Evolutionary conservation across 257 asterid species (phyloP), one percentile per base, ranked within the genome.

Genomic region (Solanum sejunctum): DNA sequence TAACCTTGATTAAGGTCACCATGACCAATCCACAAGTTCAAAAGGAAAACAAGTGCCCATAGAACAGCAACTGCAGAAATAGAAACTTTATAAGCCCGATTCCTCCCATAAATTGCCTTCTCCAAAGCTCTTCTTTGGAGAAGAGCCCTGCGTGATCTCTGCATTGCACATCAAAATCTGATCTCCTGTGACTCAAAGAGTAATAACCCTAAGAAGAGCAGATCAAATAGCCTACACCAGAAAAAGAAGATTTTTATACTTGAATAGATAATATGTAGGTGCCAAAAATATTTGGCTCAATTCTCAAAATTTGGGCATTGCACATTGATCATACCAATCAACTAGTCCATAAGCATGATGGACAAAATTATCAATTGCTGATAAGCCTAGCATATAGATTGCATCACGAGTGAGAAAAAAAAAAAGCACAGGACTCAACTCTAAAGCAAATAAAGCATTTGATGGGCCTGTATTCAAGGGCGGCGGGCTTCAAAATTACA

Each of bases 61-160:
- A 94, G 87, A 87, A 93, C 84, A 81, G 91, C 63, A 78, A 89
- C 91, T 47, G 88, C 85, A 78, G 97, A 92, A 85, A 97, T 88
- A 54, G 99, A 94, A 81, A 92, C 91, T 87, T 87, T 93, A 90
- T 90, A 94, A 86, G 93, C 88, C 81, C 86, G 89, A 57, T 83
- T 84, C 87, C 90, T 88, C 77, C 96, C 92, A 54, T 86, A 87
- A 60, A 89, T 18, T 17, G 91, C 88, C 85, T 92, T 91, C 88
- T 89, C 90, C 90, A 90, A 90, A 84, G 95, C 96, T 90, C 97
- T 94, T 91, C 96, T 91, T 90, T 92, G 94, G 86, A 92, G 96
- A 95, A 95, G 96, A 97, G 98, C 98, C 90, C 91, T 93, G 60
- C 96, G 94, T 89, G 98, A 94, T 87, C 93, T 93, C 93, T 95